Conservation (phyloP, 2,329 filamentous ascomycete genomes). For the Fusarium coffeatum region DNA sequence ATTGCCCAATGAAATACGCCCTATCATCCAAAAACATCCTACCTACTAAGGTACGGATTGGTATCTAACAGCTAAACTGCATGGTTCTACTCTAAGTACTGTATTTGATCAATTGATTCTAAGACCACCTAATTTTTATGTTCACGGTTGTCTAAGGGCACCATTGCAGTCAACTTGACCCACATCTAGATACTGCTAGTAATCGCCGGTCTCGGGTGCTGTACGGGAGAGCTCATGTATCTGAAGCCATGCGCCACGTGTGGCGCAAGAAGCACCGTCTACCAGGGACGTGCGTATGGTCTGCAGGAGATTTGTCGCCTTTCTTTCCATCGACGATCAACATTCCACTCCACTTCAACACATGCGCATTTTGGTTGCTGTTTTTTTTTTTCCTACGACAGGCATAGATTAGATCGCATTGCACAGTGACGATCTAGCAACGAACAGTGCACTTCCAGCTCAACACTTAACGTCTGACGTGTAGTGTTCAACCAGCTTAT, state of each 20-base stretch:
- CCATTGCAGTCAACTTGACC: not conserved
- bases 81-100: too few relatives aligned
- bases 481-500: not conserved
- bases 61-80: not conserved
- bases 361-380: constrained; percentile 28
- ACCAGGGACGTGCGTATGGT: constrained; percentile 17
- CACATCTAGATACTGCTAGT: not conserved
- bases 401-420: constrained; percentile 2
- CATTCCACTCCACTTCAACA: constrained; percentile 36
- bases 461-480: not conserved
- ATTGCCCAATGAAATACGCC: constrained; percentile 29
- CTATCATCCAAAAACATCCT: constrained; percentile 9
- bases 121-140: not conserved
- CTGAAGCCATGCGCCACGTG: constrained; percentile 24
- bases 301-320: constrained; percentile 22
- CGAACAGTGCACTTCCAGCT: not conserved
- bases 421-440: not conserved
- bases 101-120: not conserved
- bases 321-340: constrained; percentile 27
- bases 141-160: not conserved
- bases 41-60: not conserved
- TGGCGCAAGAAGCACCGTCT: constrained; percentile 29
- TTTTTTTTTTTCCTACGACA: constrained; percentile 19
- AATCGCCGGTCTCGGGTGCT: constrained; percentile 25
- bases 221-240: not conserved